These are phyloP conservation scores for Geranomyces variabilis DNA, from an alignment of 192 early-diverging fungal genomes.

Conservation along the genomic window DNA sequence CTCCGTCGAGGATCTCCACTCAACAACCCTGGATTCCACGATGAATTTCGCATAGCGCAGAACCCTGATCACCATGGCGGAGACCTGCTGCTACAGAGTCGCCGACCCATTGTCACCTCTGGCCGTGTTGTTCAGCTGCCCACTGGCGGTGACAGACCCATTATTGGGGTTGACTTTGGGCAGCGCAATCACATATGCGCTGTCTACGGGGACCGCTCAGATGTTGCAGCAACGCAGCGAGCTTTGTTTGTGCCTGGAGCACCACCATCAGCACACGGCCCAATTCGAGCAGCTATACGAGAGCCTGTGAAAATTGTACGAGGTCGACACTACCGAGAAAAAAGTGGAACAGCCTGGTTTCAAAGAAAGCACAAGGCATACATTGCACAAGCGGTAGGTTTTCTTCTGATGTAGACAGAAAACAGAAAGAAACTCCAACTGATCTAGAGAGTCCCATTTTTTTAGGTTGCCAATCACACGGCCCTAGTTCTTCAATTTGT, in stretches of 20 bases:
- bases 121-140: not conserved
- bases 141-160: not conserved
- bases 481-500: not conserved
- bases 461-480: not conserved
- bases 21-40: not conserved
- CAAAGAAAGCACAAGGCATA: not conserved
- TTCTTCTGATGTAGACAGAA: not conserved
- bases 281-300: not conserved
- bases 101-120: not conserved
- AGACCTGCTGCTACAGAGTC: not conserved
- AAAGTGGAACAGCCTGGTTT: constrained; percentile 12
- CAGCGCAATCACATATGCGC: not conserved
- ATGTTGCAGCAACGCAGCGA: not conserved
- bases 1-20: not conserved
- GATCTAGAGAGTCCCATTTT: not conserved
- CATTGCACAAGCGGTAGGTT: too few species aligned
- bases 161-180: constrained; percentile 10
- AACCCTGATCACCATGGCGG: not conserved
- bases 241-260: not conserved
- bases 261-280: not conserved
- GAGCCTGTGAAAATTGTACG: not conserved
- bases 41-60: not conserved
- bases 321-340: constrained; percentile 8
- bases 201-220: not conserved
- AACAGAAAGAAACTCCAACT: too few species aligned